These are phyloP conservation scores for Pichia pseudocactophila DNA, from an alignment of 805 yeast species.

Conservation along the genomic window DNA sequence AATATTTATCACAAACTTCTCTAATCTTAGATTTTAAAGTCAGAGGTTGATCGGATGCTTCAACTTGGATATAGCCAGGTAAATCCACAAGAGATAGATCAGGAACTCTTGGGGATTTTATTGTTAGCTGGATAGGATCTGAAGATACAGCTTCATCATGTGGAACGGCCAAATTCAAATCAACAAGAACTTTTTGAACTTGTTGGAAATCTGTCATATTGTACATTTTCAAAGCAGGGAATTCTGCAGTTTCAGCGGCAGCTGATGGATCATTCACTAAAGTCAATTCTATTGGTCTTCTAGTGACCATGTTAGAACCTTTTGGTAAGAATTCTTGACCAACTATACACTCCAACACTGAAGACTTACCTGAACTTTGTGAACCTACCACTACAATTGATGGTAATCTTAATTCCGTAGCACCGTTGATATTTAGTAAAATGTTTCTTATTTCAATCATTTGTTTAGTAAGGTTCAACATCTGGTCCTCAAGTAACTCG, in stretches of 20 bases:
- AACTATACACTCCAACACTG: constrained; percentile 90
- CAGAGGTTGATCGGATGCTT: constrained; percentile 91
- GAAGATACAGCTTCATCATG: constrained; percentile 75
- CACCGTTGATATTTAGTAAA: constrained; percentile 60
- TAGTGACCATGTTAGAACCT: constrained; percentile 96
- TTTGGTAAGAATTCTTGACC: constrained; percentile 98
- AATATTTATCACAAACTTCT: constrained; percentile 72
- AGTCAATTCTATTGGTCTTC: constrained; percentile 94
- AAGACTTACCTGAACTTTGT: constrained; percentile 94
- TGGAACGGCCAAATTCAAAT: constrained; percentile 89
- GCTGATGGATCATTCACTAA: constrained; percentile 72
- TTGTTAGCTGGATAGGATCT: constrained; percentile 89
- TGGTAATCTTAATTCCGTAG: constrained; percentile 75
- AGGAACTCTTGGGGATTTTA: constrained; percentile 83
- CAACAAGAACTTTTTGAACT: constrained; percentile 80
- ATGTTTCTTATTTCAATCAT: constrained; percentile 93
- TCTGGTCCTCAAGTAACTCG: constrained; percentile 63
- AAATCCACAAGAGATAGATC: constrained; percentile 90
- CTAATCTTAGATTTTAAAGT: constrained; percentile 73
- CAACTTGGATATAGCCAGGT: constrained; percentile 96
- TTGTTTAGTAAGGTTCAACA: constrained; percentile 82
- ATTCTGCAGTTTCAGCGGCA: constrained; percentile 84
- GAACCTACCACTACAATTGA: constrained; percentile 96
- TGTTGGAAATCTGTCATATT: constrained; percentile 80
- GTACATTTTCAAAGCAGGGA: constrained; percentile 78